Evolutionary conservation across 78 protist genomes (phyloP), one percentile per base, ranked within the genome.

Genomic region (Chrysochromulina tobinii): DNA sequence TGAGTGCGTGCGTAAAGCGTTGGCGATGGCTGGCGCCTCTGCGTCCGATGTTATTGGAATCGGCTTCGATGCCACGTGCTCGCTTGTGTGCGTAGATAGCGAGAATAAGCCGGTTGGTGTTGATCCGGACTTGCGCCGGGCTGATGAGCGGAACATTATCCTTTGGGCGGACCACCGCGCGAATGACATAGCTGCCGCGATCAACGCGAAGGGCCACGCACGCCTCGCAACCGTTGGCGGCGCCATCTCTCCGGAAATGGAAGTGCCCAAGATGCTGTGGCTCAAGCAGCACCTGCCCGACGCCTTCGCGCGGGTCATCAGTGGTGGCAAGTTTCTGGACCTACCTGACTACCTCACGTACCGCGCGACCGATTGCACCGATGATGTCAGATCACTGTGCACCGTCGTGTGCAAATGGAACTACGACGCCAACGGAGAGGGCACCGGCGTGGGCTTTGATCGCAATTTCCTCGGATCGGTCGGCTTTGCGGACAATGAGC

Each of bases 131-230:
- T 27, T 11, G 61, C 38, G 17, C 20, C 66, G 61, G 20, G 87
- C 7, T 9, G 67, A 64, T 17, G 89, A 14, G 75, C 55, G 81
- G 38, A 81, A 92, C 61, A 25, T 92, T 20, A 92, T 92, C 72
- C 20, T 92, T 38, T 92, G 95, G 95, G 18, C 77, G 86, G 92
- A 90, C 77, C 95, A 93, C 67, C 89, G 95, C 11, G 89, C 94
- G n/a, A 3, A 3, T 4, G 50, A 1, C 11, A 51, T 92, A 79
- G 90, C 95, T 25, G 90, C 27, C 15, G 64, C 3, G n/a, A 81
- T 93, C 64, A 93, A 93, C 81, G 23, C 11, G 2, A 11, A 57
- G 27, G 69, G 61, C 20, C 91, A 93, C 61, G 58, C 53, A 8
- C n/a, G 25, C 8, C 93, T 93, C 11, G 23, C n/a, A 1, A 92